Conservation (phyloP, 2,329 filamentous ascomycete genomes). For the Pseudogymnoascus sp. region DNA sequence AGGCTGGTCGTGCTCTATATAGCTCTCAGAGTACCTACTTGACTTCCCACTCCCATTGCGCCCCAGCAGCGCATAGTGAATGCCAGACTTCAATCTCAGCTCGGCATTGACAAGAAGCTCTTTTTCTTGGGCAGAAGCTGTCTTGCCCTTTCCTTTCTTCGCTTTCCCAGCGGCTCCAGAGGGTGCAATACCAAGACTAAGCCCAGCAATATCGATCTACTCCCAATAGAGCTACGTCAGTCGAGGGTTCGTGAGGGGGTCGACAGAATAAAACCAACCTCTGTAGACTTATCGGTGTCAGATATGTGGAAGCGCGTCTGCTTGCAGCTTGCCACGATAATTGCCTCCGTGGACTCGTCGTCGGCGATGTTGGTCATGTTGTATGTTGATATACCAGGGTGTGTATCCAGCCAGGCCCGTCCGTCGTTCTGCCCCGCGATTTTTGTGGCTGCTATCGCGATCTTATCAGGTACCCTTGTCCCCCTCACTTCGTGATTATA, state of each 20-base stretch:
- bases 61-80: constrained; percentile 71
- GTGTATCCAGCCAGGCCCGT: constrained; percentile 2
- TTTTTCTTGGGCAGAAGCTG: constrained; percentile 40
- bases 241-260: neutral
- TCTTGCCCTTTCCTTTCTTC: constrained; percentile 40
- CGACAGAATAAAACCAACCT: neutral
- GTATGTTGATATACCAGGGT: neutral
- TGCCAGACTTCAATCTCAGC: constrained; percentile 64
- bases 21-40: constrained; percentile 41
- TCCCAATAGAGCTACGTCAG: constrained; percentile 57
- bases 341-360: neutral
- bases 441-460: constrained; percentile 2
- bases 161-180: constrained; percentile 33
- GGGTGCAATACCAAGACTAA: constrained; percentile 38
- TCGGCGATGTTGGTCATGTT: neutral
- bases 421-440: constrained; percentile 5
- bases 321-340: constrained; percentile 27
- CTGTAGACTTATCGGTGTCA: constrained; percentile 19
- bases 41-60: constrained; percentile 81
- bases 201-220: constrained; percentile 58
- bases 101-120: constrained; percentile 67
- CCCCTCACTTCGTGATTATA: neutral
- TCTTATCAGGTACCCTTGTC: constrained; percentile 6
- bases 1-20: neutral
- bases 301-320: constrained; percentile 30